Evolutionary conservation across 2,329 filamentous ascomycete species (phyloP), one percentile per base, ranked within the genome.

Genomic region (Coleophoma cylindrospora): DNA sequence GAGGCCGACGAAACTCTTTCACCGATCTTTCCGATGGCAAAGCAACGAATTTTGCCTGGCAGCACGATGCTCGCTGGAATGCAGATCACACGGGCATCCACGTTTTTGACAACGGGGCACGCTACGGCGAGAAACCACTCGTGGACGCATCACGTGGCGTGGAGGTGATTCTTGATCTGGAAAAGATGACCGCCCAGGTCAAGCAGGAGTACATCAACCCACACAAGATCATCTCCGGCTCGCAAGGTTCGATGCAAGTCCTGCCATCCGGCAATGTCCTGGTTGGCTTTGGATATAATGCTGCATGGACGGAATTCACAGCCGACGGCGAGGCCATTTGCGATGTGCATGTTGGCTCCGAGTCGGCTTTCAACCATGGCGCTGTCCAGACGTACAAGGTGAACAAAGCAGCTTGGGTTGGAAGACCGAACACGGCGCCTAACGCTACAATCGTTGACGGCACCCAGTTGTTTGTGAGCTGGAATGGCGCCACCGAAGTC

Each of bases 401-500:
- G 0, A 65, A 65, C 49, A 57, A 65, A 15, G 60, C 60, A 22
- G 63, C 66, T 38, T 69, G 66, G 66, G 65, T 63, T 3, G 65
- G 65, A 4, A 45, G 57, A 1, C 63, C 67, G 1, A 58, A 51
- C 10, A 66, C 67, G 33, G 56, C 56, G 1, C 67, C 68, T 1
- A 59, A 64, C 0, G 60, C 67, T 12, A 12, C 5, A 9, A 41
- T 46, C n/a, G 3, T 38, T 4, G 33, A 49, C 10, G 27, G 27
- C 2, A 45, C 36, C 7, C 27, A 34, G 32, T 8, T 65, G 4
- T 81, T 75, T 59, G 74, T 79, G 2, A 78, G 73, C 6, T 77
- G 74, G 74, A 77, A 77, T 50, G 74, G 74, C 4, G 74, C 74
- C 38, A 77, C 73, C 0, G 70, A 73, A 56, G 72, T 72, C 0